Conservation (phyloP, 2,329 filamentous ascomycete genomes). For the Xylariales sp. region DNA sequence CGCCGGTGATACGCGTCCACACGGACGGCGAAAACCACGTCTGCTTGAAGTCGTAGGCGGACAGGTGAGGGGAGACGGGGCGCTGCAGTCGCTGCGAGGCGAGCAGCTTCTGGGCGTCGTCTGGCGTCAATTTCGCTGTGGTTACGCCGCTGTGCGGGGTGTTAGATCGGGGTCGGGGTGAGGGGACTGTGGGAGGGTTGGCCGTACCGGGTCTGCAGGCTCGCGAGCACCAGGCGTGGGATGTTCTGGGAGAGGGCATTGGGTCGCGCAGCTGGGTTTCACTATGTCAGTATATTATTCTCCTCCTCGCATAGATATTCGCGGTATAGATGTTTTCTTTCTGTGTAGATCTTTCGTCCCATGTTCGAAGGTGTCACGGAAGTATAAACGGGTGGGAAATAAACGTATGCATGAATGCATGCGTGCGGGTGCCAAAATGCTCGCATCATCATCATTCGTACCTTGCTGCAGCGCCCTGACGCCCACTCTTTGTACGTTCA, state of each 20-base stretch:
- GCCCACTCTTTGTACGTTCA: constrained; percentile 69
- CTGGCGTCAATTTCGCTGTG: constrained; percentile 66
- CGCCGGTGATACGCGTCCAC: constrained; percentile 87
- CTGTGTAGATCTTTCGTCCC: no score
- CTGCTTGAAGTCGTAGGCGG: constrained; percentile 87
- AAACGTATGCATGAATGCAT: not conserved
- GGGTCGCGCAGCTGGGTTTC: constrained; percentile 56
- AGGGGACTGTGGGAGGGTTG: constrained; percentile 6
- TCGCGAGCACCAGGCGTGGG: constrained; percentile 59
- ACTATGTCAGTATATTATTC: constrained; percentile 34
- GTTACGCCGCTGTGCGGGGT: constrained; percentile 60
- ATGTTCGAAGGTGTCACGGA: no score
- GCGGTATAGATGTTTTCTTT: no score
- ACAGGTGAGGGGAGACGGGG: constrained; percentile 85
- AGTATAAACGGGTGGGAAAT: no score
- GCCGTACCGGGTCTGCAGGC: constrained; percentile 60
- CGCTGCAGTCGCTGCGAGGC: constrained; percentile 82
- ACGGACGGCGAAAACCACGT: constrained; percentile 81
- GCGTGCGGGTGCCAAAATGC: constrained; percentile 13
- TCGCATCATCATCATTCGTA: constrained; percentile 48
- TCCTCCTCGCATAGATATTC: no score
- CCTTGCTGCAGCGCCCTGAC: constrained; percentile 69
- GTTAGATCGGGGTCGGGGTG: not conserved
- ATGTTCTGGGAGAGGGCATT: constrained; percentile 60
- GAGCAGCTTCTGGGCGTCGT: constrained; percentile 73